Evolutionary conservation across 2,329 filamentous ascomycete species (phyloP).

Genomic region (Scedosporium aurantiacum): DNA sequence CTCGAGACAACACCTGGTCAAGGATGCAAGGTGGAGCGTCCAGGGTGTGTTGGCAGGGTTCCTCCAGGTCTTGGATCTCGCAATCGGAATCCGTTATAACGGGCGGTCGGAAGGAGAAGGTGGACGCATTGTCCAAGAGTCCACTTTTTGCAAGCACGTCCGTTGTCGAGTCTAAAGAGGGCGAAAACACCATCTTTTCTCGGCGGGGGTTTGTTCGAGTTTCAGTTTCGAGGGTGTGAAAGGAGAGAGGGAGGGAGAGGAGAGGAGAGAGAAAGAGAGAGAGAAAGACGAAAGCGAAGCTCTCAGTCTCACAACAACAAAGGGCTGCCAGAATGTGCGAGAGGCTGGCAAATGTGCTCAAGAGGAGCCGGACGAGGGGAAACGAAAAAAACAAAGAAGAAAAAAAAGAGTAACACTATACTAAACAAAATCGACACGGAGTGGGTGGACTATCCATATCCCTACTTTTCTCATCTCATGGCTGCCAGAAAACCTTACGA

Average conservation of each 20-base stretch:
- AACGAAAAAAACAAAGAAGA: neutral
- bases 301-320: neutral
- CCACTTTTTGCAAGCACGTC: neutral
- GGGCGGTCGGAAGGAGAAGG: neutral
- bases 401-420: neutral
- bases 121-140: neutral
- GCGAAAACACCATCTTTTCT: neutral
- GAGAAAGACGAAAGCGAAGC: neutral
- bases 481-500: too few relatives aligned
- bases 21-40: neutral
- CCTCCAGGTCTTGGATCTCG: neutral
- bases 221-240: neutral
- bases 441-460: neutral
- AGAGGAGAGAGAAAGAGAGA: neutral
- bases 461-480: neutral
- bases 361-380: neutral
- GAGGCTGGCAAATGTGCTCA: neutral
- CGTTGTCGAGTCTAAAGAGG: neutral
- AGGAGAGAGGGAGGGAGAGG: neutral
- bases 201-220: neutral
- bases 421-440: neutral
- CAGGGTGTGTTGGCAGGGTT: neutral
- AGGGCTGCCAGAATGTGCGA: too few relatives aligned
- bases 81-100: conserved; percentile 1
- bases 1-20: neutral